Conservation (phyloP, 805 yeast genomes). For the Vanderwaltozyma polyspora region DNA sequence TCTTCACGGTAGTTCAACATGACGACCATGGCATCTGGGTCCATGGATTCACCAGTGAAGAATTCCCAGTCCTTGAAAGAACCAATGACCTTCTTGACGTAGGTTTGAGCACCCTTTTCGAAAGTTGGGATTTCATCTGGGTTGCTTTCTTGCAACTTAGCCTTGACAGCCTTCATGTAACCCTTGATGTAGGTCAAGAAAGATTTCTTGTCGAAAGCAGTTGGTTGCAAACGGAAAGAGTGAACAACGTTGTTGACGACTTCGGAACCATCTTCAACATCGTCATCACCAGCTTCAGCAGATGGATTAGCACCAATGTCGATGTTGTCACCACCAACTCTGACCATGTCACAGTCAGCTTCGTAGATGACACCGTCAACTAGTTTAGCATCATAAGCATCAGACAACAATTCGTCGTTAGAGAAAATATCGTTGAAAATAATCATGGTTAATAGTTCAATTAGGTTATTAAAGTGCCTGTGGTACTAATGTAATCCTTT, state of each 20-base stretch:
- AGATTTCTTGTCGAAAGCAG: constrained; percentile 95
- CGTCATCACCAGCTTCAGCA: constrained; percentile 88
- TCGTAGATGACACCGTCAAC: constrained; percentile 91
- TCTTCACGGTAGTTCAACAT: constrained; percentile 99
- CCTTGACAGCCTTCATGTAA: constrained; percentile 96
- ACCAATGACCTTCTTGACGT: constrained; percentile 90
- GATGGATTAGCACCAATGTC: constrained; percentile 99
- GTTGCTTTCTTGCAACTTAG: constrained; percentile 73
- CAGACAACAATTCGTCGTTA: constrained; percentile 92
- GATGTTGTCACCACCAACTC: constrained; percentile 80
- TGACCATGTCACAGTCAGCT: constrained; percentile 91
- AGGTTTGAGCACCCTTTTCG: constrained; percentile 95
- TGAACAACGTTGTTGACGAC: constrained; percentile 96
- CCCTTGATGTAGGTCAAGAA: constrained; percentile 95
- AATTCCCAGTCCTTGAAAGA: constrained; percentile 99
- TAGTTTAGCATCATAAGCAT: constrained; percentile 81
- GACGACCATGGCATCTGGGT: constrained; percentile 98
- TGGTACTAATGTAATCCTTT: too few species aligned
- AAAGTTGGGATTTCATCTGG: constrained; percentile 82
- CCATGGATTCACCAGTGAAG: constrained; percentile 99
- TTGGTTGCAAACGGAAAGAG: constrained; percentile 96
- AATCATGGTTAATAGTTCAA: constrained; percentile 22
- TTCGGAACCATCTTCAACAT: constrained; percentile 71
- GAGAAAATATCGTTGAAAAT: constrained; percentile 71
- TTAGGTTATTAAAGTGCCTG: background rate